Base-by-base conservation (phyloP, 1,284 basidiomycete genomes). In the Thecaphora thlaspeos region DNA sequence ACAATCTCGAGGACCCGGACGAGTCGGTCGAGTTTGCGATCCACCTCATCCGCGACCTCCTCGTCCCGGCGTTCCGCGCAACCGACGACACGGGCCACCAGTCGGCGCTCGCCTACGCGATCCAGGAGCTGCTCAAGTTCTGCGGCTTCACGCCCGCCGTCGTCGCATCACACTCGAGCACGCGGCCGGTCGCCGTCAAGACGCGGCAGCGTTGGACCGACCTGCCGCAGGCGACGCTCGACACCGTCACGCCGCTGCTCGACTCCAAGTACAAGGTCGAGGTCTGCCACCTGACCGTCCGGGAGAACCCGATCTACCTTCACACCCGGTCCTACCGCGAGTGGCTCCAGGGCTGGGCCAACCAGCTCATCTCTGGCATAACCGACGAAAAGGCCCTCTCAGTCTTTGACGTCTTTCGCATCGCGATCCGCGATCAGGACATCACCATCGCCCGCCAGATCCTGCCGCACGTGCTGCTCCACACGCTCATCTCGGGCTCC, bases 21-120 rank as follows among this genome's bases (percentile, higher is more conserved):
- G 94, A 97, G 78, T 85, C 89, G 0, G 81, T 87, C 44, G 73
- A 82, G 5, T 98, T 98, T 73, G 91, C 88, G 1, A 79, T 93
- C 21, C 88, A 93, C 75, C 85, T 97, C 43, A 88, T 99, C 53
- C 82, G 83, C 43, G 86, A 94, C 61, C 83, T 95, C 1, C 84
- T 99, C 2, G 91, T 96, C 12, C 87, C 87, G n/a, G 88, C 90
- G 0, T 97, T 92, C 80, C 86, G 90, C 4, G 89, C 92, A 0
- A 93, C 94, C 0, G 92, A 90, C 70, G 94, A 98, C 73, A 89
- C 93, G 61, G 87, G 85, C 62, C 92, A 96, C 73, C 95, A 98
- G 77, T 87, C 84, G 36, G 86, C 89, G 59, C 84, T 98, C 9
- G 91, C 91, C 0, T 96, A 86, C 75, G 88, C 88, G 1, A 93